A percentile compares a stretch with the other conserved stretches of the same genome.
Conservation (phyloP, 768 basidiomycete species). For the Steccherinum ochraceum region DNA sequence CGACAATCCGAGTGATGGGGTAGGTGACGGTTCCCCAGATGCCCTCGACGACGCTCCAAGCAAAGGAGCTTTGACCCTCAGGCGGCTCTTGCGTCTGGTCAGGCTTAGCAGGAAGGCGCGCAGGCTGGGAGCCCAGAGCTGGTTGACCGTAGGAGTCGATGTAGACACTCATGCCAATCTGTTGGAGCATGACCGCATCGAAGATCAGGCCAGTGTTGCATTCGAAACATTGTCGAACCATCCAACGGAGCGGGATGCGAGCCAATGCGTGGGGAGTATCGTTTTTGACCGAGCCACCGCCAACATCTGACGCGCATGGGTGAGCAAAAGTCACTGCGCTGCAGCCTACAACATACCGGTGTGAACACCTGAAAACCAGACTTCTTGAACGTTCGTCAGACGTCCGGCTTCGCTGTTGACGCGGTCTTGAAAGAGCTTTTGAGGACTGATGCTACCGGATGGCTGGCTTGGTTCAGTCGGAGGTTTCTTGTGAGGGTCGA, state of each 20-base stretch:
- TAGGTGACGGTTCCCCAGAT: not conserved
- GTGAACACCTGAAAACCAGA: constrained; percentile 56
- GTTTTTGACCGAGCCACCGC: constrained; percentile 25
- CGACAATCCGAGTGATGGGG: not conserved
- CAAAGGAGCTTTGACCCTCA: not conserved
- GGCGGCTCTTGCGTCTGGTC: not conserved
- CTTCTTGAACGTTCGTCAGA: constrained; percentile 47
- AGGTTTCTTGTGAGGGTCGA: constrained; percentile 24
- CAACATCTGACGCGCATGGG: constrained; percentile 20
- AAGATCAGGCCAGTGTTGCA: constrained; percentile 22
- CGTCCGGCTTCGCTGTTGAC: constrained; percentile 12
- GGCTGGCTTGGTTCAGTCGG: not conserved
- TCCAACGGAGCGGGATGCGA: constrained; percentile 28
- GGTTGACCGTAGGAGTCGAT: not conserved
- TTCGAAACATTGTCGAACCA: constrained; percentile 27
- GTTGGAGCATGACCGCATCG: constrained; percentile 16
- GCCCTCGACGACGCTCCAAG: not conserved
- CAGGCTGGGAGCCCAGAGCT: not conserved
- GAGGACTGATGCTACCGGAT: not conserved
- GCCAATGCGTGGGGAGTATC: constrained; percentile 17
- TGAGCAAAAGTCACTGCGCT: not conserved
- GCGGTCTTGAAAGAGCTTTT: constrained; percentile 18
- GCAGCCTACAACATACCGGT: constrained; percentile 29
- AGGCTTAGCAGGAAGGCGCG: not conserved
- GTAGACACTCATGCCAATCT: constrained; percentile 9